phyloP scores from a whole-genome alignment of 1,284 basidiomycete species.

The Puccinia hordei region DNA sequence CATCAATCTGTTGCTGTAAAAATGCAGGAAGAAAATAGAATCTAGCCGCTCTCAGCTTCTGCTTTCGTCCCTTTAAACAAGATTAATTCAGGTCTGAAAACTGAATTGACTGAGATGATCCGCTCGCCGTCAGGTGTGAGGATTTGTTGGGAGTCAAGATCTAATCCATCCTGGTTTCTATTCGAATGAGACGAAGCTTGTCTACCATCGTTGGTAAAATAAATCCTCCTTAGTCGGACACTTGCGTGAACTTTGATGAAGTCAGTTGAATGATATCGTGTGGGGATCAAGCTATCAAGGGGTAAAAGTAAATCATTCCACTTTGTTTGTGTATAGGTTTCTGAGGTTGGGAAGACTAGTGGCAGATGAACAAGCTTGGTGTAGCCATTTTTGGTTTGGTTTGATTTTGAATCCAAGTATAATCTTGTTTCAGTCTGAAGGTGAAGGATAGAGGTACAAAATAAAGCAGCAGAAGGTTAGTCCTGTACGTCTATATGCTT shows the following conservation, averaged over 20 bases:
- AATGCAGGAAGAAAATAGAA: not conserved
- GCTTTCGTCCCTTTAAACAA: constrained; percentile 8
- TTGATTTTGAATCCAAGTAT: constrained; percentile 8
- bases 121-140: not conserved
- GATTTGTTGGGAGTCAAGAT: not conserved
- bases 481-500: not conserved
- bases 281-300: constrained; percentile 9
- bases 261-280: constrained; percentile 9
- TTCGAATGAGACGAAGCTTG: constrained; percentile 22
- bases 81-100: constrained; percentile 32
- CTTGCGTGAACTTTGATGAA: constrained; percentile 36
- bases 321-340: constrained; percentile 19
- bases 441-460: not conserved
- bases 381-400: not conserved
- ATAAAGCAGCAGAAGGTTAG: not conserved
- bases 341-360: not conserved
- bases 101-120: not conserved
- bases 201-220: constrained; percentile 31
- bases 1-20: not conserved
- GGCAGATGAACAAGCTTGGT: constrained; percentile 12
- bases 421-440: constrained; percentile 14
- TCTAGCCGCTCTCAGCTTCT: not conserved
- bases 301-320: constrained; percentile 40
- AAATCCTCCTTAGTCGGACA: constrained; percentile 34
- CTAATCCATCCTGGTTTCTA: not conserved